Evolutionary conservation across 179 eudicot genomes (phyloP), one percentile per base, ranked within the genome.

Genomic region (Kewa caespitosa): DNA sequence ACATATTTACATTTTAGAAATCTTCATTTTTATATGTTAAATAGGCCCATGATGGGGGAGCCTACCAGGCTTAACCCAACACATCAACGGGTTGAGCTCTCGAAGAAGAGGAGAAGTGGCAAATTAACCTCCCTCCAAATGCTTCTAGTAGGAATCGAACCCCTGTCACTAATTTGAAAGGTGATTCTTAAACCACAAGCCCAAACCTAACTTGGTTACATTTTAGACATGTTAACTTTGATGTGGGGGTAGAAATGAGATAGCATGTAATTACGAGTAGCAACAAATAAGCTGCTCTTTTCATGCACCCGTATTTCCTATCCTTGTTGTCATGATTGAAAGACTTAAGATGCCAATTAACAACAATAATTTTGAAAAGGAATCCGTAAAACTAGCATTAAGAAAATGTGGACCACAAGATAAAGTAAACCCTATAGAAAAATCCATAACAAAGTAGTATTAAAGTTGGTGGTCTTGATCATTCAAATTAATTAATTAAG

Each of bases 321-420:
- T 18, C 32, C 39, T 50, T 50, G 30, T 27, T 41, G 79, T 68
- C 79, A 76, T 76, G 34, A 71, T 62, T 62, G 69, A 46, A 60
- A 77, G 60, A 69, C 8, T 61, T 42, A 65, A n/a, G 23, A 42
- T 68, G 59, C 74, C 43, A 70, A 70, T 52, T 22, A 52, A 48
- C 74, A 4, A 70, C 38, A 28, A 33, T 70, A 30, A 8, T n/a
- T 70, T 69, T 39, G 72, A 67, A 76, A 81, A 81, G 74, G 84
- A 81, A 76, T 76, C 77, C 80, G 54, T 76, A 67, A 76, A 60
- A 72, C 54, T 73, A 66, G 84, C 81, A 81, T 77, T 81, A 77
- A 77, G 84, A 32, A 76, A 76, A 72, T 81, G 80, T 59, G 84
- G 84, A 77, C 84, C 84, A 81, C 84, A 66, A 31, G 63, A 62